Evolutionary conservation across 164 flowering plant genomes (phyloP).

Genomic region (Macadamia integrifolia): DNA sequence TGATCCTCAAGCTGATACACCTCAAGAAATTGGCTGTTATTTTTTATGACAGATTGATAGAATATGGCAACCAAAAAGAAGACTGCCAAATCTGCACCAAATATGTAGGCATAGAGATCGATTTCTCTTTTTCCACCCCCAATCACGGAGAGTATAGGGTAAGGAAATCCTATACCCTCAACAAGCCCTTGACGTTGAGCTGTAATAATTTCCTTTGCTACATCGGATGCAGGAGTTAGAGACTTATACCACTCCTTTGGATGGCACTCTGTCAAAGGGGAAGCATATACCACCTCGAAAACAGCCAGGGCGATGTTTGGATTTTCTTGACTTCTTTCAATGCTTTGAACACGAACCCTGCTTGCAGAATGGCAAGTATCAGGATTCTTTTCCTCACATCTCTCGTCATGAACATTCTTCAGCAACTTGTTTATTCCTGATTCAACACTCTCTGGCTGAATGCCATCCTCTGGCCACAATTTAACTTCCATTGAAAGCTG

Average conservation of each 20-base stretch:
- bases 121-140: slow-evolving; percentile 94
- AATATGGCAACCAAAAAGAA: slow-evolving; percentile 90
- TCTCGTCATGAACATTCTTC: slow-evolving; percentile 51
- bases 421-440: slow-evolving; percentile 84
- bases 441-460: slow-evolving; percentile 95
- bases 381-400: slow-evolving; percentile 53
- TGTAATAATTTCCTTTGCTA: slow-evolving; percentile 65
- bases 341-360: slow-evolving; percentile 86
- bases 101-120: slow-evolving; percentile 94
- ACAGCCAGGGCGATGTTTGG: slow-evolving; percentile 75
- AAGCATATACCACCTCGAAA: slow-evolving; percentile 83
- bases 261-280: slow-evolving; percentile 46
- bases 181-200: slow-evolving; percentile 47
- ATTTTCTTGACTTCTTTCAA: slow-evolving; percentile 79
- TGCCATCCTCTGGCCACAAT: slow-evolving; percentile 88
- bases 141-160: slow-evolving; percentile 70
- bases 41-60: slow-evolving; percentile 83
- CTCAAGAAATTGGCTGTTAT: slow-evolving; percentile 82
- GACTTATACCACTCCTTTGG: slow-evolving; percentile 62
- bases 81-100: slow-evolving; percentile 84
- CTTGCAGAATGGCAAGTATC: slow-evolving; percentile 53
- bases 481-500: slow-evolving; percentile 90
- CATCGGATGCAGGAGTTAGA: slow-evolving; percentile 87
- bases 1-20: slow-evolving; percentile 99
- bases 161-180: slow-evolving; percentile 73